Evolutionary conservation across 2,329 filamentous ascomycete genomes (phyloP).

Genomic region (Chaetoscypha palmicola): DNA sequence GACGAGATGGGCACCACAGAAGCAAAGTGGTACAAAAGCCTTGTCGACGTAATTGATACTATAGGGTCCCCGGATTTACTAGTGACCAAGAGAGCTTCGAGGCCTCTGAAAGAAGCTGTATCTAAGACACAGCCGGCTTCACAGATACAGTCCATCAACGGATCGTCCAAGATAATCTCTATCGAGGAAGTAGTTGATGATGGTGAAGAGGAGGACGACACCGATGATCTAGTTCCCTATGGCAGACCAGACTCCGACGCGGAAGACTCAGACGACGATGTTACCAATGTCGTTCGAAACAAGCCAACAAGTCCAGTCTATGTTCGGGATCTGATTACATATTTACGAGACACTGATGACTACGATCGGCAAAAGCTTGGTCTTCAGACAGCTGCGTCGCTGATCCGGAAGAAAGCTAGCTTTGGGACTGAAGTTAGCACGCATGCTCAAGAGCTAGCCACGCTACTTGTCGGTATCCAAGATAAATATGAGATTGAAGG

Average conservation of each 20-base stretch:
- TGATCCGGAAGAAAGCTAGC: constrained; percentile 82
- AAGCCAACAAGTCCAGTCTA: constrained; percentile 85
- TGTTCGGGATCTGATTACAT: constrained; percentile 73
- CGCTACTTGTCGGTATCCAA: constrained; percentile 69
- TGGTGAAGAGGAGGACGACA: constrained; percentile 38
- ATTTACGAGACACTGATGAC: constrained; percentile 72
- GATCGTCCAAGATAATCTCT: constrained; percentile 36
- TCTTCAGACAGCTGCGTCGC: constrained; percentile 63
- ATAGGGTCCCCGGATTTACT: constrained; percentile 52
- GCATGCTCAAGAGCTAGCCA: constrained; percentile 74
- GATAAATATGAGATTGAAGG: constrained; percentile 77
- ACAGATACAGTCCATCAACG: constrained; percentile 27
- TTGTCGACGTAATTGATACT: constrained; percentile 57
- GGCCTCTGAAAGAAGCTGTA: constrained; percentile 13
- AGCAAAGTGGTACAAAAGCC: constrained; percentile 63
- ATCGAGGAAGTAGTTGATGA: constrained; percentile 61
- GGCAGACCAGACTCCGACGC: constrained; percentile 80
- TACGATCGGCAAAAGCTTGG: constrained; percentile 80
- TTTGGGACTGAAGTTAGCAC: constrained; percentile 85
- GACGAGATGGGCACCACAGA: constrained; percentile 71
- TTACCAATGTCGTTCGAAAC: constrained; percentile 75
- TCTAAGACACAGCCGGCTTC: constrained; percentile 24
- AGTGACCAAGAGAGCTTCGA: constrained; percentile 20
- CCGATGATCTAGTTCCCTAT: constrained; percentile 58
- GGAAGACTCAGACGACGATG: constrained; percentile 89